phyloP scores from a whole-genome alignment of 257 asterid species.

The Solanum chmielewskii region DNA sequence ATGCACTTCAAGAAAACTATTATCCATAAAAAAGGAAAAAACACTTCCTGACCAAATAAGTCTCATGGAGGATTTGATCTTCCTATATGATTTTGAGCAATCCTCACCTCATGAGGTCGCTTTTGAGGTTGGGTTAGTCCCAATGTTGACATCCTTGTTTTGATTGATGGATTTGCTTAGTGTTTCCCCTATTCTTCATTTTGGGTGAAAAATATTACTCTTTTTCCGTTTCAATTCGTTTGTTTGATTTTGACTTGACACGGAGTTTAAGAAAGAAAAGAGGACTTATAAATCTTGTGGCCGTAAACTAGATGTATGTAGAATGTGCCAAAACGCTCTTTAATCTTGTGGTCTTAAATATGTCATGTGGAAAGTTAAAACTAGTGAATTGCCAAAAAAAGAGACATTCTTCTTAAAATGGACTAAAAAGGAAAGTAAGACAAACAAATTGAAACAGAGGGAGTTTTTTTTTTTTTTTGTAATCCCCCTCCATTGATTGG shows the following conservation, averaged over 20 bases:
- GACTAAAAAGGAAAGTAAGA: neutral
- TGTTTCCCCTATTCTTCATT: neutral
- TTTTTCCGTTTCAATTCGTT: neutral
- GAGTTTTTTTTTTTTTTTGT: neutral
- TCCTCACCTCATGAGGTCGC: neutral
- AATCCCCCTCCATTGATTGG: neutral
- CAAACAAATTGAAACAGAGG: neutral
- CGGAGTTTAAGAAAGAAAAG: neutral
- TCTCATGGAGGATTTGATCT: neutral
- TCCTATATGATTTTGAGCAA: neutral
- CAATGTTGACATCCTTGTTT: neutral
- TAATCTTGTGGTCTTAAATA: neutral
- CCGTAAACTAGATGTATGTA: neutral
- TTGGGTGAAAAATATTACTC: neutral
- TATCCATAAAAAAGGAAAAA: neutral
- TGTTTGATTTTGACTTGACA: neutral
- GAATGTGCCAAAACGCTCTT: neutral
- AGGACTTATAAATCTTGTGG: neutral
- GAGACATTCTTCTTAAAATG: neutral
- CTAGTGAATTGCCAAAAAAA: neutral
- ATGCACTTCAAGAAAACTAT: neutral
- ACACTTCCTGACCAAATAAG: neutral
- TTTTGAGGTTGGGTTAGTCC: neutral
- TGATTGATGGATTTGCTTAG: neutral
- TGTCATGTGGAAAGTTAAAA: neutral